Base-by-base conservation (phyloP, 768 basidiomycete species). In the Hypholoma fasciculare region DNA sequence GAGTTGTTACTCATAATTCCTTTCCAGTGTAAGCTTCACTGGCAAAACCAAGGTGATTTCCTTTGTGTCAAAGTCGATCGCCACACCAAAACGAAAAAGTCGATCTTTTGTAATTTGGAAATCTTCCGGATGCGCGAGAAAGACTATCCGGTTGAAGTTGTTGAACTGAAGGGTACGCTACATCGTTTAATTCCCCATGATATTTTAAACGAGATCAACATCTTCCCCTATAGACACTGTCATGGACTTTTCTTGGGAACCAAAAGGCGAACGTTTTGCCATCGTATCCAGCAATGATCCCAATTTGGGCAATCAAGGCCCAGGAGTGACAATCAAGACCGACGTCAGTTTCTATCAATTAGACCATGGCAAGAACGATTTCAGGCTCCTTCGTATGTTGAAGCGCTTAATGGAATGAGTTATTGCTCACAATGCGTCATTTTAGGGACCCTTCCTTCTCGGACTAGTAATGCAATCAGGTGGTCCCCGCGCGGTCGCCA, bases 11-110 rank as follows among this genome's bases (percentile, higher is more conserved):
- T 36, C 1, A 17, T 17, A 43, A 53, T 14, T 30, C 58, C 26
- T 49, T 27, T 57, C 34, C 67, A 98, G 96, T 98, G 96, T 72
- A 97, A 97, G 76, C 83, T 99, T 43, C 89, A 90, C 74, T 99
- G 94, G 95, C 97, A 99, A 78, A 96, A 95, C 67, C 92, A 95
- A 70, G 97, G 96, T 37, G 95, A 98, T 73, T 98, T 93, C 78
- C 85, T 99, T 14, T 98, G 97, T 68, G 96, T 98, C 73, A 98
- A 97, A 76, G 97, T 99, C 55, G 97, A 98, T 76, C 90, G 96
- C 50, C 95, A 97, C 72, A 96, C 95, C 23, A 98, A 98, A 78
- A 96, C 96, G 4, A 97, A 96, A 76, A 98, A 98, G 77, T 95
- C 95, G 4, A 94, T 92, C 30, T 98, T 94, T 78, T 96, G 96